Percentiles rank a stretch among this genome's conserved stretches.
phyloP scores from a whole-genome alignment of 192 early-diverging fungal species.

The Pilaira anomala region DNA sequence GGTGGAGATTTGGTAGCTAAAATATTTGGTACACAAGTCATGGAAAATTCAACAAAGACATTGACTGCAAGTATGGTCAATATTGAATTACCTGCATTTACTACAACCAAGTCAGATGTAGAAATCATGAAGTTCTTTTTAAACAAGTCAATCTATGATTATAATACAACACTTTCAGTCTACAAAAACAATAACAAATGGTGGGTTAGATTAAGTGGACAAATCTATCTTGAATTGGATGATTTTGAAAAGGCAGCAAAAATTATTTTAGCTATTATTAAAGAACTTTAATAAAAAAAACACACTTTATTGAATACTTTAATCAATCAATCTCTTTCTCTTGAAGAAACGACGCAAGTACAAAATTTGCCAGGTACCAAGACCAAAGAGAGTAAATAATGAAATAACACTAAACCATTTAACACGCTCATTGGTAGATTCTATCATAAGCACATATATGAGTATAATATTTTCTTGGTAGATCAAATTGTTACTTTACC shows the following conservation, averaged over 20 bases:
- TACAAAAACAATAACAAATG: slow-evolving; percentile 48
- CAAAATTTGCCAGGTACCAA: slow-evolving; percentile 78
- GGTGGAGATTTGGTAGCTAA: slow-evolving; percentile 58
- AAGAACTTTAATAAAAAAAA: not conserved
- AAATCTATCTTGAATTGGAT: slow-evolving; percentile 49
- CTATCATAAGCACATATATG: slow-evolving; percentile 35
- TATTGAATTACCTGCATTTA: slow-evolving; percentile 45
- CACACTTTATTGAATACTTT: slow-evolving; percentile 23
- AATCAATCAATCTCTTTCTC: slow-evolving; percentile 82
- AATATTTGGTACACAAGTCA: slow-evolving; percentile 49
- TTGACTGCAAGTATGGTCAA: slow-evolving; percentile 58
- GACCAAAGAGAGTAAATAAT: slow-evolving; percentile 64
- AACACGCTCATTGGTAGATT: slow-evolving; percentile 89
- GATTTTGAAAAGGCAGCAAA: slow-evolving; percentile 42
- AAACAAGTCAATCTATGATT: slow-evolving; percentile 36
- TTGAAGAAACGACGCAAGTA: slow-evolving; percentile 88
- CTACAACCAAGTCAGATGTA: slow-evolving; percentile 27
- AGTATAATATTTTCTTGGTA: slow-evolving; percentile 1
- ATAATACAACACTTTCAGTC: slow-evolving; percentile 35
- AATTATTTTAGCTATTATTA: not conserved
- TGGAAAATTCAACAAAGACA: slow-evolving; percentile 47
- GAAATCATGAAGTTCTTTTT: slow-evolving; percentile 7
- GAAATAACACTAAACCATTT: slow-evolving; percentile 76
- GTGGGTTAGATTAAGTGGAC: slow-evolving; percentile 53
- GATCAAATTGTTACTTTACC: slow-evolving; percentile 47